Conservation (phyloP, 495 filamentous ascomycete genomes). For the Lophiotrema nucula region DNA sequence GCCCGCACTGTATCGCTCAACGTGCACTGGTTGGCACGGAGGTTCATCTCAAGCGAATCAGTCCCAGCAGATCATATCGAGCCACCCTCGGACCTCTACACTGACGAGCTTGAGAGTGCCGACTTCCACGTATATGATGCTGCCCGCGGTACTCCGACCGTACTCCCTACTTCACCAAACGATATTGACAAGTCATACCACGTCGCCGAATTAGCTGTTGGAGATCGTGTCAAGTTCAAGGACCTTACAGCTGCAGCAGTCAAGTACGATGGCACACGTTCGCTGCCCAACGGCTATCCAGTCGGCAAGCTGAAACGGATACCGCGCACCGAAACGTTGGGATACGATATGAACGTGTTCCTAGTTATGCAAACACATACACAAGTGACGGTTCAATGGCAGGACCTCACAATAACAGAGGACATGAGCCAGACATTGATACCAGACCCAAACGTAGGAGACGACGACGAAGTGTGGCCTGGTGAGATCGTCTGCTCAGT, state of each 20-base stretch:
- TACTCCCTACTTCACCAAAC: conserved; percentile 19
- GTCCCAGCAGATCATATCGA: conserved; percentile 10
- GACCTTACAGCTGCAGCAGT: conserved; percentile 47
- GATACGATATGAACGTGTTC: conserved; percentile 60
- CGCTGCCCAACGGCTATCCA: conserved; percentile 11
- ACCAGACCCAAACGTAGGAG: conserved; percentile 50
- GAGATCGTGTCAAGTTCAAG: conserved; percentile 54
- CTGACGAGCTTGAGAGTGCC: conserved; percentile 29
- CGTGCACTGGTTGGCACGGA: conserved; percentile 50
- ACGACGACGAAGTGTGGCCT: conserved; percentile 56
- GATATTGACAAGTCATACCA: conserved; percentile 28
- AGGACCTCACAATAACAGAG: conserved; percentile 53
- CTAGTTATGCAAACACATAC: conserved; percentile 49
- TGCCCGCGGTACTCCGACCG: conserved; percentile 13
- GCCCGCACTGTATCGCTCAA: conserved; percentile 44
- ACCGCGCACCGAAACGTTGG: conserved; percentile 50
- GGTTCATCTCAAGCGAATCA: conserved; percentile 14
- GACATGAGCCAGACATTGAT: conserved; percentile 46
- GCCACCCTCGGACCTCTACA: conserved; percentile 1
- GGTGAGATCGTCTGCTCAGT: conserved; percentile 57
- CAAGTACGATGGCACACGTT: conserved; percentile 48
- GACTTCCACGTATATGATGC: conserved; percentile 38
- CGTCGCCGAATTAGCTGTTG: conserved; percentile 39
- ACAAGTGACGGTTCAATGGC: conserved; percentile 57
- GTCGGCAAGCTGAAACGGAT: conserved; percentile 44